phyloP scores from a whole-genome alignment of 225 moss, liverwort and hornwort genomes.

The Anthoceros angustus region DNA sequence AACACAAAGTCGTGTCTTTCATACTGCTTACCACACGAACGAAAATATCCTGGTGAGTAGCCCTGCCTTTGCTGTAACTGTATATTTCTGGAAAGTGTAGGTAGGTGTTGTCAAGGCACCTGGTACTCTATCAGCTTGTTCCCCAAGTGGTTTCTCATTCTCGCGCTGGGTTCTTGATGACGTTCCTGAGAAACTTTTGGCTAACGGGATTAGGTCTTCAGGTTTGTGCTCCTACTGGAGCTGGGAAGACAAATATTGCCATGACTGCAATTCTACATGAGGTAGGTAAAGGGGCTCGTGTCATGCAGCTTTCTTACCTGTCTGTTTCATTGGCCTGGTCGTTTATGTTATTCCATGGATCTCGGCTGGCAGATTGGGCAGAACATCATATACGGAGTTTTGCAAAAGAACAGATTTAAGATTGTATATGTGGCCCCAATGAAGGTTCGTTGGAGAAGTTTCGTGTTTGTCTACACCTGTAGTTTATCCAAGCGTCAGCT shows the following conservation, averaged over 20 bases:
- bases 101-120: background rate
- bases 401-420: conserved; percentile 89
- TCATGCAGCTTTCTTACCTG: background rate
- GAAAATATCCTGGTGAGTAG: conserved; percentile 81
- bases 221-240: conserved; percentile 99
- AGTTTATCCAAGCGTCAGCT: background rate
- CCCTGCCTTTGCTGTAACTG: background rate
- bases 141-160: background rate
- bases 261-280: conserved; percentile 93
- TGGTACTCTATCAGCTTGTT: background rate
- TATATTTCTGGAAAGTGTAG: no score
- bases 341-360: conserved; percentile 6
- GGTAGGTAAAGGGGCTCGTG: conserved; percentile 21
- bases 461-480: background rate
- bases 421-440: conserved; percentile 99
- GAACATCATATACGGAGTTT: conserved; percentile 60
- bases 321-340: background rate
- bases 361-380: conserved; percentile 46
- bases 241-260: conserved; percentile 97
- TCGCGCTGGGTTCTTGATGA: background rate
- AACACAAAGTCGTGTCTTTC: conserved; percentile 85
- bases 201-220: conserved; percentile 10
- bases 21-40: conserved; percentile 69
- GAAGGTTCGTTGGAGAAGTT: conserved; percentile 43
- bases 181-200: background rate